These are phyloP conservation scores for Gracilaria gracilis DNA, from an alignment of 23 red algal genomes.

Conservation along the genomic window DNA sequence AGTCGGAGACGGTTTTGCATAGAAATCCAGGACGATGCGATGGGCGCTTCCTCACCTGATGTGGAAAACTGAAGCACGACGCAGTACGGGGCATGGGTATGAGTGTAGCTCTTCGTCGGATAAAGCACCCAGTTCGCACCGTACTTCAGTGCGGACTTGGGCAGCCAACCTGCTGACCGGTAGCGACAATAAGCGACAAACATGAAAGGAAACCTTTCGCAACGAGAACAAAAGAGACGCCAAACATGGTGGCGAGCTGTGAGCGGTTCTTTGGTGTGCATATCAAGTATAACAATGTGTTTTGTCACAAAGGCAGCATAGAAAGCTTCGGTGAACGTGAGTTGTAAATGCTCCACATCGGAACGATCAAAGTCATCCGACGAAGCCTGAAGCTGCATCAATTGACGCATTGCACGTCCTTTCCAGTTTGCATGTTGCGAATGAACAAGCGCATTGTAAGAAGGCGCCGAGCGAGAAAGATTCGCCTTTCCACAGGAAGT, in stretches of 20 bases:
- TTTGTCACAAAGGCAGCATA: constrained; percentile 61
- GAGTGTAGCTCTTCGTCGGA: constrained; percentile 29
- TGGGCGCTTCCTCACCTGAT: background rate
- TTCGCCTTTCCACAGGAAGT: constrained; percentile 66
- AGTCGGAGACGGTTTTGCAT: constrained; percentile 90
- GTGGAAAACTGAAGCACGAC: constrained; percentile 63
- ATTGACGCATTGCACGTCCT: constrained; percentile 70
- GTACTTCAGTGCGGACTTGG: constrained; percentile 89
- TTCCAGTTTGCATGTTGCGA: constrained; percentile 9
- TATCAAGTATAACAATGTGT: constrained; percentile 28
- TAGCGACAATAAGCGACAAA: constrained; percentile 81
- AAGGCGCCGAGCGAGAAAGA: constrained; percentile 77
- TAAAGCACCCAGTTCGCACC: constrained; percentile 96
- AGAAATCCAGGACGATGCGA: constrained; percentile 67
- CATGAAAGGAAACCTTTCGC: constrained; percentile 47
- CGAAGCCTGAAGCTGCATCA: constrained; percentile 44
- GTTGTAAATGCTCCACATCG: constrained; percentile 77
- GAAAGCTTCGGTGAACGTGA: constrained; percentile 74
- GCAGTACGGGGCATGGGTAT: constrained; percentile 84
- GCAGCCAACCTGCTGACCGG: constrained; percentile 84
- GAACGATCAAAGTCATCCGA: background rate
- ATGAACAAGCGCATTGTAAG: constrained; percentile 50
- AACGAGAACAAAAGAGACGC: constrained; percentile 12
- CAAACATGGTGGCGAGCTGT: background rate
- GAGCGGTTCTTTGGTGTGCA: background rate